Conservation (phyloP, 2,329 filamentous ascomycete species). For the Drechslera avenae region DNA sequence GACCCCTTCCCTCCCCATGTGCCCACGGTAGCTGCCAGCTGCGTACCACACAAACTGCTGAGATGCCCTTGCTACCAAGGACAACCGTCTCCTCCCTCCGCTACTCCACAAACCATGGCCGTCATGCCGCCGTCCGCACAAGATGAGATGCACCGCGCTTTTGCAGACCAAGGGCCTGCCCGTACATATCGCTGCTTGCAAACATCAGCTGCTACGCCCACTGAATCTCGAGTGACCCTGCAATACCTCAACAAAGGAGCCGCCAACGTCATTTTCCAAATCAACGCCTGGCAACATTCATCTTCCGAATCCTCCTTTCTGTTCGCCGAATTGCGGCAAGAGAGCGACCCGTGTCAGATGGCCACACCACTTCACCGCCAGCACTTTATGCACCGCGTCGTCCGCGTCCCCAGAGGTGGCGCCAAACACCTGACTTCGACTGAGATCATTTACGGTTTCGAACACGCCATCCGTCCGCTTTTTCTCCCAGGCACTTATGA, state of each 20-base stretch:
- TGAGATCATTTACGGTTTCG: constrained; percentile 36
- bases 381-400: constrained; percentile 26
- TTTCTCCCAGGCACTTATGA: constrained; percentile 21
- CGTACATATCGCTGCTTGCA: constrained; percentile 22
- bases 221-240: constrained; percentile 20
- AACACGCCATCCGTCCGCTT: constrained; percentile 35
- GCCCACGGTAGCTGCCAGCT: constrained; percentile 12
- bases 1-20: neutral
- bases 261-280: constrained; percentile 42
- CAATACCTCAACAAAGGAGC: constrained; percentile 42
- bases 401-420: constrained; percentile 39
- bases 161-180: constrained; percentile 6
- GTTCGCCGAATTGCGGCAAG: constrained; percentile 21
- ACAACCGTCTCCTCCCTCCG: neutral
- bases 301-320: constrained; percentile 14
- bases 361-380: constrained; percentile 14
- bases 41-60: constrained; percentile 5
- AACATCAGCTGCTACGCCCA: constrained; percentile 5
- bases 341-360: neutral
- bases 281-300: constrained; percentile 15
- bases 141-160: constrained; percentile 14
- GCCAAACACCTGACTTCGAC: constrained; percentile 31
- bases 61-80: constrained; percentile 10
- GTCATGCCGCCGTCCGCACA: constrained; percentile 7
- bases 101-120: constrained; percentile 5